phyloP scores from a whole-genome alignment of 495 filamentous ascomycete genomes.

The Penicillium alfredii region DNA sequence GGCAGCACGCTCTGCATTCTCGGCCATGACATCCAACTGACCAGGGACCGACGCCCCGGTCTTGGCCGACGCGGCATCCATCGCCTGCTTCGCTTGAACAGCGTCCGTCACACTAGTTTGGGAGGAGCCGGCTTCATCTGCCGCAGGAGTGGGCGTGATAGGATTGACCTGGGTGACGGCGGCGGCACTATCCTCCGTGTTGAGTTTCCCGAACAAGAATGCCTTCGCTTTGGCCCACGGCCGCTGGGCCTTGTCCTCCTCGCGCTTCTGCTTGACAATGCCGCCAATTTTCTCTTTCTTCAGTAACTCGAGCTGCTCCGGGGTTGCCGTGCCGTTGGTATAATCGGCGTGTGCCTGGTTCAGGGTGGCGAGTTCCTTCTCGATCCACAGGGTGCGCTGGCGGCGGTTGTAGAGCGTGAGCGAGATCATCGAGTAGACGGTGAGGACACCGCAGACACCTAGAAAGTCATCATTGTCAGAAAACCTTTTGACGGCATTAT shows the following conservation, averaged over 20 bases:
- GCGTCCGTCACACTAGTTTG: constrained; percentile 36
- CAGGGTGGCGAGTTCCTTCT: constrained; percentile 54
- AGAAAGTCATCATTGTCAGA: no score
- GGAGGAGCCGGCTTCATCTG: constrained; percentile 7
- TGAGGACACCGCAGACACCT: constrained; percentile 70
- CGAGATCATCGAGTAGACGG: constrained; percentile 74
- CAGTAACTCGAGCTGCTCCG: constrained; percentile 42
- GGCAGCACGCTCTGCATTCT: constrained; percentile 35
- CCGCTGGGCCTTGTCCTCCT: constrained; percentile 38
- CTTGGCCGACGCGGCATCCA: constrained; percentile 15
- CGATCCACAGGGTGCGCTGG: constrained; percentile 59
- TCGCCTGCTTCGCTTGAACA: constrained; percentile 27
- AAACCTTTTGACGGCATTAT: no score
- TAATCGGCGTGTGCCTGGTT: constrained; percentile 55
- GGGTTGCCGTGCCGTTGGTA: constrained; percentile 56
- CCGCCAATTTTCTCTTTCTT: constrained; percentile 55
- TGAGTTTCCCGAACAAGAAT: constrained; percentile 43
- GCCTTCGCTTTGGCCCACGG: constrained; percentile 41
- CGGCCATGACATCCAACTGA: constrained; percentile 37
- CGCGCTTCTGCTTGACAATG: constrained; percentile 39
- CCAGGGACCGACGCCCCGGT: constrained; percentile 22
- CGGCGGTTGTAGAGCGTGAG: constrained; percentile 83
- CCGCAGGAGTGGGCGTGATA: constrained; percentile 3
- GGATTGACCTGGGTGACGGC: constrained; percentile 8
- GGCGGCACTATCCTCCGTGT: constrained; percentile 39